Conservation (phyloP, 495 filamentous ascomycete genomes). For the Corynascus novoguineensis region DNA sequence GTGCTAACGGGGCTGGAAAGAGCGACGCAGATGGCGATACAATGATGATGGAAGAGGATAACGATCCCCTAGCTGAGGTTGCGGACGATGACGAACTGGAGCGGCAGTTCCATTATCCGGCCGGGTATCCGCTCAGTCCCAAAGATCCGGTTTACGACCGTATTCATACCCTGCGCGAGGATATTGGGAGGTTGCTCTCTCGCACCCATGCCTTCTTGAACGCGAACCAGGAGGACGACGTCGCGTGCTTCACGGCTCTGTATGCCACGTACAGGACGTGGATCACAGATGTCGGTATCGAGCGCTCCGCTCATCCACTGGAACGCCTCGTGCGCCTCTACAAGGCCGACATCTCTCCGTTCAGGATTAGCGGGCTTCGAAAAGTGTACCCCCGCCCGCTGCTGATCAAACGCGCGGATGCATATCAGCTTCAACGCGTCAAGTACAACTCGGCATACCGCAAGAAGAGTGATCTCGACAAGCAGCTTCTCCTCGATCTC, state of each 20-base stretch:
- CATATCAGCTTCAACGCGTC: conserved; percentile 89
- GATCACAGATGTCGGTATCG: conserved; percentile 96
- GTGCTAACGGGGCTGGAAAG: conserved; percentile 36
- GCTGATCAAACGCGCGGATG: conserved; percentile 80
- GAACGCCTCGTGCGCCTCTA: conserved; percentile 80
- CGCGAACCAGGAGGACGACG: conserved; percentile 86
- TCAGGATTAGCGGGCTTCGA: conserved; percentile 86
- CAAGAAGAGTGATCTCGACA: conserved; percentile 77
- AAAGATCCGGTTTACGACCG: conserved; percentile 57
- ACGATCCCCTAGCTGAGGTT: conserved; percentile 59
- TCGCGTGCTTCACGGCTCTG: conserved; percentile 85
- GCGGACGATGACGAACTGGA: conserved; percentile 78
- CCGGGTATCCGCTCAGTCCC: conserved; percentile 73
- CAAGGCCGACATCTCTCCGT: conserved; percentile 76
- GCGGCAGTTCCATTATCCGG: conserved; percentile 75
- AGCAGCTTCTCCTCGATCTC: conserved; percentile 75
- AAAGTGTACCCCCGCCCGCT: conserved; percentile 90
- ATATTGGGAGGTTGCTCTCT: conserved; percentile 74
- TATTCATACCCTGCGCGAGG: conserved; percentile 74
- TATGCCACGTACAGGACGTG: conserved; percentile 92
- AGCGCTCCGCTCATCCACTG: conserved; percentile 87
- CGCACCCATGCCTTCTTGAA: conserved; percentile 77
- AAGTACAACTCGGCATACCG: conserved; percentile 87
- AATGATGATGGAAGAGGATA: conserved; percentile 52
- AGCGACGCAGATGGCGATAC: conserved; percentile 40